Percentiles rank a stretch among this genome's conserved stretches.
Conservation (phyloP, 768 basidiomycete species). For the Coprinellus micaceus region DNA sequence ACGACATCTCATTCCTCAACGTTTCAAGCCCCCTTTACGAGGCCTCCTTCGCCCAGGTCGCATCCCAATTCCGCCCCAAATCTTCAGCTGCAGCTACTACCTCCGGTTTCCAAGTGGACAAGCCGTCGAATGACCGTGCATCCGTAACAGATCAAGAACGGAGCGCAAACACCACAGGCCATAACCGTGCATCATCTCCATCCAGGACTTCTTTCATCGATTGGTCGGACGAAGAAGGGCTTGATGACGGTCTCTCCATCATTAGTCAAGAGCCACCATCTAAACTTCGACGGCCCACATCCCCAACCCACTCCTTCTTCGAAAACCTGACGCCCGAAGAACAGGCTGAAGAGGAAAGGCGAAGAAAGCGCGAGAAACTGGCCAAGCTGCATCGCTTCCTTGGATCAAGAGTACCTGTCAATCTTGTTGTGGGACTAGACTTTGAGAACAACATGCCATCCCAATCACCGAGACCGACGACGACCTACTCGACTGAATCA, state of each 20-base stretch:
- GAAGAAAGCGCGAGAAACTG: conserved; percentile 70
- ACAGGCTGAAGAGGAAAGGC: conserved; percentile 57
- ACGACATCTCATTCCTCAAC: conserved; percentile 37
- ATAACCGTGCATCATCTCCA: conserved; percentile 15
- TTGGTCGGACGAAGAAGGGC: conserved; percentile 59
- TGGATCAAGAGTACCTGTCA: conserved; percentile 73
- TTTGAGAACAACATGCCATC: conserved; percentile 14
- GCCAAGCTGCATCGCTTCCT: conserved; percentile 83
- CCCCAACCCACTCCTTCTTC: conserved; percentile 43
- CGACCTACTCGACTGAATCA: conserved; percentile 5
- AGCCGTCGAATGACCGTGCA: conserved; percentile 18
- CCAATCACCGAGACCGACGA: conserved; percentile 21
- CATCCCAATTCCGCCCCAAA: conserved; percentile 9
- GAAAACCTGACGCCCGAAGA: conserved; percentile 50
- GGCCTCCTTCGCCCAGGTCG: conserved; percentile 8
- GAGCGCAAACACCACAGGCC: not conserved
- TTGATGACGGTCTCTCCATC: conserved; percentile 29
- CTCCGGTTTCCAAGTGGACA: conserved; percentile 1
- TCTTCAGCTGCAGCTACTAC: not conserved
- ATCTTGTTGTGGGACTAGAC: conserved; percentile 56
- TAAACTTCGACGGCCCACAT: conserved; percentile 27
- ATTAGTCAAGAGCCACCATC: conserved; percentile 22
- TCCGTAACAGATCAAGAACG: not conserved
- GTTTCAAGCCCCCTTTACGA: conserved; percentile 22
- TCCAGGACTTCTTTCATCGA: conserved; percentile 59